These are phyloP conservation scores for Usnea hakonensis DNA, from an alignment of 495 filamentous ascomycete species.

Conservation along the genomic window DNA sequence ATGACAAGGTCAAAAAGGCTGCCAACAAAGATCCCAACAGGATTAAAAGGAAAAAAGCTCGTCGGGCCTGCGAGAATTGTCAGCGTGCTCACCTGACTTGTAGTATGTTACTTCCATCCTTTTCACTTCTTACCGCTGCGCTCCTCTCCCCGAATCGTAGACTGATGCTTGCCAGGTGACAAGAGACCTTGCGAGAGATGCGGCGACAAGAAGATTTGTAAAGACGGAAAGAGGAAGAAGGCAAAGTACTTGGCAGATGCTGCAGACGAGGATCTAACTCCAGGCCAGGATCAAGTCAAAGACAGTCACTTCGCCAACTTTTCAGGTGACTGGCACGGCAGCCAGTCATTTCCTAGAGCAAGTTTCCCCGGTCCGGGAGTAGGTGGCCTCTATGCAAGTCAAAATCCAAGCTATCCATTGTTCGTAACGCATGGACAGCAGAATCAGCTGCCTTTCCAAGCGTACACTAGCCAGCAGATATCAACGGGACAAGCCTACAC, in stretches of 20 bases:
- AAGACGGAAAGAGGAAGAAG: conserved; percentile 96
- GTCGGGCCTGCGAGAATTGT: conserved; percentile 91
- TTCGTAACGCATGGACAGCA: conserved; percentile 15
- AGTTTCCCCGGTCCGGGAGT: conserved; percentile 21
- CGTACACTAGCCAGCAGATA: conserved; percentile 56
- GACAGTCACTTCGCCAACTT: conserved; percentile 13
- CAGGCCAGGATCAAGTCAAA: conserved; percentile 47
- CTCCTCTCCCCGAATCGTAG: background rate
- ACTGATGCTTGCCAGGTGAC: conserved; percentile 45
- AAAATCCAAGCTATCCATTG: conserved; percentile 13
- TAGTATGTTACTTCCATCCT: conserved; percentile 54
- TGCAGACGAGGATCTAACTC: conserved; percentile 66
- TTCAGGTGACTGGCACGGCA: background rate
- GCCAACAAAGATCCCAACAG: conserved; percentile 68
- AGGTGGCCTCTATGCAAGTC: conserved; percentile 17
- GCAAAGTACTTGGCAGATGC: conserved; percentile 98
- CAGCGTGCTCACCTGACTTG: conserved; percentile 97
- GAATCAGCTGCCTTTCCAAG: conserved; percentile 36
- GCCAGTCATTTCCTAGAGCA: conserved; percentile 11
- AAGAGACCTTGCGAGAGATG: conserved; percentile 91
- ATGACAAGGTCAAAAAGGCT: conserved; percentile 48
- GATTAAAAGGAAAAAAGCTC: conserved; percentile 89
- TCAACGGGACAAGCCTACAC: conserved; percentile 61
- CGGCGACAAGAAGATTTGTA: conserved; percentile 79
- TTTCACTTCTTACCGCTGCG: background rate